These are phyloP conservation scores for Phycomyces blakesleeanus DNA, from an alignment of 192 early-diverging fungal species.

Conservation along the genomic window DNA sequence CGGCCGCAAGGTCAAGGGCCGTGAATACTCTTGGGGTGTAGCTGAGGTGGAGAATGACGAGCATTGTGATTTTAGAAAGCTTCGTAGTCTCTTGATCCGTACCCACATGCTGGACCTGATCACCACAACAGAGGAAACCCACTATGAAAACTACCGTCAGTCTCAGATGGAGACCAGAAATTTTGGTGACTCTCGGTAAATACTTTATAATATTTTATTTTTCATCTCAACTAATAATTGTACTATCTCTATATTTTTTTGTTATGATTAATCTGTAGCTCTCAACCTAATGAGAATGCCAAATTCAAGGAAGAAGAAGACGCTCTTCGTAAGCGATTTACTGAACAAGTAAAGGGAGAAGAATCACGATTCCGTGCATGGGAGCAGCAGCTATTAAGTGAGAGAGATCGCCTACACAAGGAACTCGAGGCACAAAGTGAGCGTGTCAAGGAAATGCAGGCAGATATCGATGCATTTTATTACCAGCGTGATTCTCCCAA, in stretches of 20 bases:
- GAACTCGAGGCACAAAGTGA: constrained; percentile 94
- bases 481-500: constrained; percentile 33
- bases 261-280: constrained; percentile 32
- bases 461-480: constrained; percentile 58
- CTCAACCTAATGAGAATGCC: constrained; percentile 73
- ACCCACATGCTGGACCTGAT: constrained; percentile 98
- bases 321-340: constrained; percentile 89
- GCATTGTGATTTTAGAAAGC: constrained; percentile 97
- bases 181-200: constrained; percentile 73
- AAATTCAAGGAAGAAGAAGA: constrained; percentile 99
- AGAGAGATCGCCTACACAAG: constrained; percentile 97
- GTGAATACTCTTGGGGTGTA: constrained; percentile 98
- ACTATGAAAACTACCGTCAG: constrained; percentile 92
- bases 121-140: constrained; percentile 85
- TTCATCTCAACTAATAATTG: background rate
- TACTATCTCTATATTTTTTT: background rate
- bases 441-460: constrained; percentile 88
- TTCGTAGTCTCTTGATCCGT: constrained; percentile 93
- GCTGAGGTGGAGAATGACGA: constrained; percentile 98
- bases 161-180: constrained; percentile 84
- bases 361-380: constrained; percentile 96
- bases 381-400: constrained; percentile 96
- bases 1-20: constrained; percentile 89
- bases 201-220: background rate
- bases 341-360: constrained; percentile 94